phyloP scores from a whole-genome alignment of 176 grass and related monocot species.

The Zea luxurians region DNA sequence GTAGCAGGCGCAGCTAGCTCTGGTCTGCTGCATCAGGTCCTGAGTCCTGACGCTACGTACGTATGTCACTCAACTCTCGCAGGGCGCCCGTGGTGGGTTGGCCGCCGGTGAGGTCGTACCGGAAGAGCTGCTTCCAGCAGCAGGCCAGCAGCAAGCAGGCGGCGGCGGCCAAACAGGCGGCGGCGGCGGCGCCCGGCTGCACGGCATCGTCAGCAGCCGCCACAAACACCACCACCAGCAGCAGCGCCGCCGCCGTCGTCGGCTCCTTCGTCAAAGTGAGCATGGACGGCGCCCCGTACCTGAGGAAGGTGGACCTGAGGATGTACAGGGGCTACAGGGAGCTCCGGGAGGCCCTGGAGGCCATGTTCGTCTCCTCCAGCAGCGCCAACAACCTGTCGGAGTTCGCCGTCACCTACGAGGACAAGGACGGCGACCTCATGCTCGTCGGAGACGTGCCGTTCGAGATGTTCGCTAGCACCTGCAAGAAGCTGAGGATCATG shows the following conservation, averaged over 20 bases:
- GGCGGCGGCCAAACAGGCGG: neutral
- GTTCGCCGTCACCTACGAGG: constrained; percentile 68
- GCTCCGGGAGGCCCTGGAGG: constrained; percentile 66
- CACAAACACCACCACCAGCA: too few relatives aligned
- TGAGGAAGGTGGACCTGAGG: constrained; percentile 77
- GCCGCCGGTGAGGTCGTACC: constrained; percentile 83
- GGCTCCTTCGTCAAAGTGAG: constrained; percentile 74
- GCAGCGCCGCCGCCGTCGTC: too few relatives aligned
- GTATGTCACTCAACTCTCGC: neutral
- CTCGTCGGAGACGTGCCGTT: constrained; percentile 85
- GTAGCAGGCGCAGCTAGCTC: too few relatives aligned
- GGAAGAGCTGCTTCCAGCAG: constrained; percentile 76
- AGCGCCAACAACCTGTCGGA: constrained; percentile 39
- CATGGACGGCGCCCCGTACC: constrained; percentile 90
- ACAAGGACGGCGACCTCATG: constrained; percentile 89
- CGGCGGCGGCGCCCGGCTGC: neutral
- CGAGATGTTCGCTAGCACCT: constrained; percentile 80
- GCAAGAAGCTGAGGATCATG: constrained; percentile 96
- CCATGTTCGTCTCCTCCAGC: constrained; percentile 70
- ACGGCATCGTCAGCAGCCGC: neutral
- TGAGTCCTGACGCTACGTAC: neutral
- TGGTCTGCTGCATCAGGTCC: too few relatives aligned
- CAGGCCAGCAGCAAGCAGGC: constrained; percentile 7
- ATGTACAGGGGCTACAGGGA: constrained; percentile 79
- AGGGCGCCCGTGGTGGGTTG: constrained; percentile 88